These are phyloP conservation scores for Silene conica DNA, from an alignment of 148 eudicot species.

Conservation along the genomic window DNA sequence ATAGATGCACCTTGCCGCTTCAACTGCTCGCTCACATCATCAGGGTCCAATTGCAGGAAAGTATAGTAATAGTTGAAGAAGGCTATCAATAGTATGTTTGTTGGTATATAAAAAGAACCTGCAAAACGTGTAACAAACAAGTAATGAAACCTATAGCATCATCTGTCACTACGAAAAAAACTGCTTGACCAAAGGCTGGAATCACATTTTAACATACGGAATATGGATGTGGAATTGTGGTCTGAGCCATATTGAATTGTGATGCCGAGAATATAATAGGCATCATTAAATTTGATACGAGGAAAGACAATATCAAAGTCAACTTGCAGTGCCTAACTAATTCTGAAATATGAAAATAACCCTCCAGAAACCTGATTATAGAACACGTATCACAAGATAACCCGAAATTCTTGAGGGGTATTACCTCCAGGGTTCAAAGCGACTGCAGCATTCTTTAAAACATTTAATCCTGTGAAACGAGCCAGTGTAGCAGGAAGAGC, in stretches of 20 bases:
- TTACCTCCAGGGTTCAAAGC: slow-evolving; percentile 93
- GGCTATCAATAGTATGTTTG: slow-evolving; percentile 80
- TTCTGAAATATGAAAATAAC: slow-evolving; percentile 1
- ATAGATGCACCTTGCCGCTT: slow-evolving; percentile 99
- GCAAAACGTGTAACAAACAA: slow-evolving; percentile 6
- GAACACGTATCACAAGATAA: neutral
- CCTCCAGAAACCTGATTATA: neutral
- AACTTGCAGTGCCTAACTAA: neutral
- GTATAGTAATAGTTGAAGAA: slow-evolving; percentile 98
- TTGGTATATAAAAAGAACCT: slow-evolving; percentile 86
- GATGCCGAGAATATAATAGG: too few species aligned
- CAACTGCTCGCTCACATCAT: slow-evolving; percentile 93
- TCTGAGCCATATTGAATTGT: neutral
- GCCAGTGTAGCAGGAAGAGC: slow-evolving; percentile 96
- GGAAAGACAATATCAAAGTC: neutral
- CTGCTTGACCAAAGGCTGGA: neutral
- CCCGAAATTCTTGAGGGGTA: neutral
- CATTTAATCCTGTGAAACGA: slow-evolving; percentile 80
- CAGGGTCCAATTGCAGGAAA: slow-evolving; percentile 94
- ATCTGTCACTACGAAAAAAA: neutral
- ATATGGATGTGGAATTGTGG: neutral
- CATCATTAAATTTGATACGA: too few species aligned
- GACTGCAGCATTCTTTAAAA: slow-evolving; percentile 75
- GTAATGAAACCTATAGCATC: neutral
- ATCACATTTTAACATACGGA: too few species aligned